These are phyloP conservation scores for Hyphodiscus hymeniophilus DNA, from an alignment of 495 filamentous ascomycete genomes.

Conservation along the genomic window DNA sequence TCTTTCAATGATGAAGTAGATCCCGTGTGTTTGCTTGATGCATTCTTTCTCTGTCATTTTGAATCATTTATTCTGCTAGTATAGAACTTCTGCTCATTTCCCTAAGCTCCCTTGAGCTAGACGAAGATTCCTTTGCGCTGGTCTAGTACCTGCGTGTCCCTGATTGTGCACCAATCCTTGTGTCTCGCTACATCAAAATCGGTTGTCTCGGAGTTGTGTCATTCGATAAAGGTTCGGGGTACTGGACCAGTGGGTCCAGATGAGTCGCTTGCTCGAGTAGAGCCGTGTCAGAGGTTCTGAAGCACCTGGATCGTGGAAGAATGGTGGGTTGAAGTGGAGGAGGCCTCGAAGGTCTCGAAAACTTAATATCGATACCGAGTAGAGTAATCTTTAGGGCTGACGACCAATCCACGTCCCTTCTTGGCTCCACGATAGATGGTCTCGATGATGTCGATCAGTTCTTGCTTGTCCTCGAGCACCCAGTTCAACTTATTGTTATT, in stretches of 20 bases:
- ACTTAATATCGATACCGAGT: slow-evolving; percentile 3
- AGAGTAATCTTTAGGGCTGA: slow-evolving; percentile 66
- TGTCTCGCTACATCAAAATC: not conserved
- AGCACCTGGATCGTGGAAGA: not conserved
- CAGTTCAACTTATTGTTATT: slow-evolving; percentile 99
- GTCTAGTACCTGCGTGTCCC: not conserved
- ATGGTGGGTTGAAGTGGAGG: not conserved
- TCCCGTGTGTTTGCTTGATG: not conserved
- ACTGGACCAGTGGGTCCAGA: not conserved
- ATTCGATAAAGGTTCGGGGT: not conserved
- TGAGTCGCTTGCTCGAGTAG: not conserved
- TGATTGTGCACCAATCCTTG: not conserved
- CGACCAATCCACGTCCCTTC: slow-evolving; percentile 92
- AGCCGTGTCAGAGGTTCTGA: not conserved
- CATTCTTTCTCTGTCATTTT: not conserved
- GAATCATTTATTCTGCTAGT: not conserved
- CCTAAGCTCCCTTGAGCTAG: not conserved
- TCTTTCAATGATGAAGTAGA: not conserved
- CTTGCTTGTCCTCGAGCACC: slow-evolving; percentile 97
- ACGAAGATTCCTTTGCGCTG: not conserved
- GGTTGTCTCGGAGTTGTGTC: not conserved
- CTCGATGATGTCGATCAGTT: slow-evolving; percentile 97
- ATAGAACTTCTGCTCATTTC: not conserved
- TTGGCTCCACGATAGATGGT: slow-evolving; percentile 96
- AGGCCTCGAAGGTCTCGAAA: not conserved